Percentiles rank a stretch among this genome's conserved stretches.
Conservation (phyloP, 352 stramenopile species). For the Pythium folliculosum region DNA sequence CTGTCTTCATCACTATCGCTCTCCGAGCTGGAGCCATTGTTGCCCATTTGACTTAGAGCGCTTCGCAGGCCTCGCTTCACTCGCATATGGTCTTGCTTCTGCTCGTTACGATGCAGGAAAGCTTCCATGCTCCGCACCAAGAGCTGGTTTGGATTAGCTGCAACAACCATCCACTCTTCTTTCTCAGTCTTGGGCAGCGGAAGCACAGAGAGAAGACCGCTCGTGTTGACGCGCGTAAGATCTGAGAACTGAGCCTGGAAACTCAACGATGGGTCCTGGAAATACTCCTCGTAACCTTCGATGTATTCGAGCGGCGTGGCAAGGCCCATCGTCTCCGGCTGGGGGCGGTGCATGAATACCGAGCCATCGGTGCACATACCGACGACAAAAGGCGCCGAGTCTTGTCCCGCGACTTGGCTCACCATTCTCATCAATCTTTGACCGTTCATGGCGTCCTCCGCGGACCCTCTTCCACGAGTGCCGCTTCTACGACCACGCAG, state of each 20-base stretch:
- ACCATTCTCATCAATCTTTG: slow-evolving; percentile 75
- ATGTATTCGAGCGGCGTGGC: slow-evolving; percentile 73
- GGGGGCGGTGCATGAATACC: slow-evolving; percentile 71
- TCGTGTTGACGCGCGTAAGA: slow-evolving; percentile 74
- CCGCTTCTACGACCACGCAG: slow-evolving; percentile 18
- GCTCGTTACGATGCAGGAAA: slow-evolving; percentile 63
- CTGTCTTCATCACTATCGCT: slow-evolving; percentile 24
- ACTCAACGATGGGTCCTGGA: slow-evolving; percentile 70
- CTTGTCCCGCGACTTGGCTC: slow-evolving; percentile 63
- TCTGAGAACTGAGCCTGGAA: slow-evolving; percentile 81
- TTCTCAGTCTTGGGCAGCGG: slow-evolving; percentile 53
- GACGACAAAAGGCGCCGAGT: slow-evolving; percentile 63
- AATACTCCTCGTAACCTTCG: slow-evolving; percentile 82
- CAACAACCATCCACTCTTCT: slow-evolving; percentile 79
- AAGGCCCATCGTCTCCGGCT: slow-evolving; percentile 47
- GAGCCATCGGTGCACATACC: slow-evolving; percentile 85
- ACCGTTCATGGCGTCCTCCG: slow-evolving; percentile 45
- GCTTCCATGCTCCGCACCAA: slow-evolving; percentile 67
- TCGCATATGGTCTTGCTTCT: slow-evolving; percentile 43
- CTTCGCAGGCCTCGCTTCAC: slow-evolving; percentile 49
- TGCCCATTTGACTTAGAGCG: slow-evolving; percentile 29
- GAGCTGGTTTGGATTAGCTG: slow-evolving; percentile 70
- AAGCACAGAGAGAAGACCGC: slow-evolving; percentile 60
- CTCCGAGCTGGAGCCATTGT: slow-evolving; percentile 22
- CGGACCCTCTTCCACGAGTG: slow-evolving; percentile 35